phyloP scores from a whole-genome alignment of 495 filamentous ascomycete genomes.

The Xylaria palmicola region DNA sequence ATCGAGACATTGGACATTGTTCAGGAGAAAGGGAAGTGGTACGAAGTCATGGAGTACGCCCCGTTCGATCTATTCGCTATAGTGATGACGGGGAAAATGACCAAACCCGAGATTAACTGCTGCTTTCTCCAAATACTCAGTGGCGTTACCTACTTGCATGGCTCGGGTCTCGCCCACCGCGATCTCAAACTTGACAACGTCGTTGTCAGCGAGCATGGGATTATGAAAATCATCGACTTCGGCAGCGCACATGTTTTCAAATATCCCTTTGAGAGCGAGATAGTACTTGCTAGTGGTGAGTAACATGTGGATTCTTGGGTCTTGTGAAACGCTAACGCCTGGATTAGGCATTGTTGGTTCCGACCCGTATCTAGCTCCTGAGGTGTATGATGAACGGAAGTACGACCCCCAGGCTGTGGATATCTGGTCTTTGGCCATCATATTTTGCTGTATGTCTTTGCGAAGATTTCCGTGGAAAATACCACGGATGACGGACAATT shows the following conservation, averaged over 20 bases:
- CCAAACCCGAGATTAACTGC: conserved; percentile 84
- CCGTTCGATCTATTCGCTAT: conserved; percentile 96
- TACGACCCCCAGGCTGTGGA: conserved; percentile 94
- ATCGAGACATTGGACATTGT: conserved; percentile 98
- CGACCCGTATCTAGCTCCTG: conserved; percentile 94
- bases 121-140: conserved; percentile 92
- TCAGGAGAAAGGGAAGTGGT: conserved; percentile 93
- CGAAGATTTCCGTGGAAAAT: conserved; percentile 97
- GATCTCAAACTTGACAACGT: conserved; percentile 99
- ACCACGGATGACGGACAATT: conserved; percentile 87
- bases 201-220: conserved; percentile 93
- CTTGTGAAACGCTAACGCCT: background rate
- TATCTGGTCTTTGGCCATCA: conserved; percentile 97
- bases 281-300: conserved; percentile 84
- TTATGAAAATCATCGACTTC: conserved; percentile 99
- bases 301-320: conserved; percentile 15
- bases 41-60: conserved; percentile 99
- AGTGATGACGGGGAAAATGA: conserved; percentile 99
- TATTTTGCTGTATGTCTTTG: conserved; percentile 98
- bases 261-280: conserved; percentile 94
- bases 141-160: conserved; percentile 96
- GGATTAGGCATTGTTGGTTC: conserved; percentile 87
- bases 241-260: conserved; percentile 94
- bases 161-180: conserved; percentile 92
- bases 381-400: conserved; percentile 91